Base-by-base conservation (phyloP, 176 grass and related monocot genomes). In the Miscanthus lutarioriparius region DNA sequence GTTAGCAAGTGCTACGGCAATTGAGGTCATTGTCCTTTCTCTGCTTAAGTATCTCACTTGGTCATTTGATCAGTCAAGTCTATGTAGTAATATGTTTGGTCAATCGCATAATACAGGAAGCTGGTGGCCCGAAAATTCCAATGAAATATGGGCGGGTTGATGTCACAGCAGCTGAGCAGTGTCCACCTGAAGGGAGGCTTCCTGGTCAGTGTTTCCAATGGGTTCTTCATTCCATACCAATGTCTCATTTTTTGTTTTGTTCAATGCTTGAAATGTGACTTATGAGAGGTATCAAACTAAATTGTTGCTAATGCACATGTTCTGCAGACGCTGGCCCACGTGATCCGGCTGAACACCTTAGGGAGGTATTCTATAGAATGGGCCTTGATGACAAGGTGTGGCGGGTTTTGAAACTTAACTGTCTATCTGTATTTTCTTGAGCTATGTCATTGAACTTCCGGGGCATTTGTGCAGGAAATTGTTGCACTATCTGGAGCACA, bases 81-180 rank as follows among this genome's bases (percentile, higher is more conserved):
- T 40, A 66, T 45, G 26, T 27, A 20, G 4, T 68, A 6, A 68
- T 90, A 62, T 80, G 5, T 23, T 74, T n/a, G 40, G n/a, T 47
- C 37, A 79, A 90, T 79, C n/a, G 8, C 49, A 66, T 75, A 25
- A 20, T 62, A 15, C 79, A 98, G 96, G 96, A 91, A 91, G 93
- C 96, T 72, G 93, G 93, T 79, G 96, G 93, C 15, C 96, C 93
- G 0, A 93, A 92, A 89, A 87, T 98, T 84, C 93, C 93, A 11
- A 95, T 98, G 96, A 95, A 91, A 47, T 98, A 98, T 72, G 96
- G 93, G 75, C 89, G 96, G 43, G 82, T 94, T 37, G 96, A 98
- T 79, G 91, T 94, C 40, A 90, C 87, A 58, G 87, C 77, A 62
- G 86, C 96, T 26, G 96, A 94, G 25, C 96, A 98, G 69, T 98